Conservation (phyloP, 2,329 filamentous ascomycete species). For the Akanthomyces muscarius region DNA sequence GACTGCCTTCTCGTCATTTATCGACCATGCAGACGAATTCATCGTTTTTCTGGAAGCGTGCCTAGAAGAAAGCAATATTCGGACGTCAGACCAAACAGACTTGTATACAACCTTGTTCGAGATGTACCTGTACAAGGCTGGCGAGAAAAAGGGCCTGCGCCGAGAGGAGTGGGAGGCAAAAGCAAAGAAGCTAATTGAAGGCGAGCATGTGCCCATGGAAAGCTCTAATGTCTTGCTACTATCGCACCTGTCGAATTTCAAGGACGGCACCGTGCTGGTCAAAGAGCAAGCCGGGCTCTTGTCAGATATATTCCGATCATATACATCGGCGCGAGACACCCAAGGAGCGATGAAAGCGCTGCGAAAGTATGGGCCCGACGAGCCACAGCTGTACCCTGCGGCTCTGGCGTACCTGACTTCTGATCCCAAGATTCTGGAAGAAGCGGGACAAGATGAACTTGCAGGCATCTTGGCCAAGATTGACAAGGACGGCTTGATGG, state of each 20-base stretch:
- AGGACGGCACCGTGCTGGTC: conserved; percentile 85
- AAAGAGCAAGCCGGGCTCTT: conserved; percentile 88
- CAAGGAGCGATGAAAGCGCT: conserved; percentile 84
- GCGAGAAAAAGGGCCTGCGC: conserved; percentile 61
- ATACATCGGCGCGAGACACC: conserved; percentile 89
- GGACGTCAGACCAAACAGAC: conserved; percentile 72
- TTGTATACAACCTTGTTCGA: conserved; percentile 95
- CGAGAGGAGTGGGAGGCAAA: conserved; percentile 83
- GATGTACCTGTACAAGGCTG: conserved; percentile 92
- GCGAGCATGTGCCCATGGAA: conserved; percentile 78
- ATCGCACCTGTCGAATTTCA: conserved; percentile 87
- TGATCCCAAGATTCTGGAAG: conserved; percentile 72
- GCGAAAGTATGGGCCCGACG: conserved; percentile 84
- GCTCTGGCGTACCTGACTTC: conserved; percentile 93
- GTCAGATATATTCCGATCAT: conserved; percentile 95
- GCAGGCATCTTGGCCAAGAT: conserved; percentile 78
- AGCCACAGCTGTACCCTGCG: conserved; percentile 87
- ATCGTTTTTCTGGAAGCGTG: conserved; percentile 90
- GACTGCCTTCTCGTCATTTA: conserved; percentile 92
- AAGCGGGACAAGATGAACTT: conserved; percentile 80
- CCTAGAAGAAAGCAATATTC: conserved; percentile 66
- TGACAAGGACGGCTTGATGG: conserved; percentile 87
- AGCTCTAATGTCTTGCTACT: conserved; percentile 91
- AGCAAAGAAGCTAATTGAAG: conserved; percentile 83
- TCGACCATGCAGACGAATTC: conserved; percentile 89